Evolutionary conservation across 2,329 filamentous ascomycete genomes (phyloP).

Genomic region (Lachnellula suecica): DNA sequence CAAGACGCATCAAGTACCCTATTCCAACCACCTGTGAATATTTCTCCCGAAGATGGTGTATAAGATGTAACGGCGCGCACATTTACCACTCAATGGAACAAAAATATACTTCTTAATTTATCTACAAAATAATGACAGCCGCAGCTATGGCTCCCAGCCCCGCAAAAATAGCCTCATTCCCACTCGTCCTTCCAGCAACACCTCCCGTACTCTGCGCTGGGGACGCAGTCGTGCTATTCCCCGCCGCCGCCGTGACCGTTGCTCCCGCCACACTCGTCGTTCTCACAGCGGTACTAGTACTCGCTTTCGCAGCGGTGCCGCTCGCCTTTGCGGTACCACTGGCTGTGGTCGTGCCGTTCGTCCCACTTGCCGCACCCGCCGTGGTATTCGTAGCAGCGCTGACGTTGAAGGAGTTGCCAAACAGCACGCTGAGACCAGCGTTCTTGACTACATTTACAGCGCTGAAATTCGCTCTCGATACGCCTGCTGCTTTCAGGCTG

Average conservation of each 20-base stretch:
- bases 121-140: slow-evolving; percentile 16
- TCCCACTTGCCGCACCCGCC: not conserved
- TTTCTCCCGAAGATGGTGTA: no score
- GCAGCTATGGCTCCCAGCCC: slow-evolving; percentile 18
- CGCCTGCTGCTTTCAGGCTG: slow-evolving; percentile 7
- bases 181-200: not conserved
- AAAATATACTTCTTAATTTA: not conserved
- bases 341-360: not conserved
- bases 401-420: slow-evolving; percentile 27
- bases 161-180: slow-evolving; percentile 13
- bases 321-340: not conserved
- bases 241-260: not conserved
- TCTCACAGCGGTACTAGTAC: not conserved
- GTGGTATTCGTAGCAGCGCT: slow-evolving; percentile 13
- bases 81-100: no score
- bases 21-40: not conserved
- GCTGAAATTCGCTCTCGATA: slow-evolving; percentile 18
- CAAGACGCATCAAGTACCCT: no score
- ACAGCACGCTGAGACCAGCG: slow-evolving; percentile 16
- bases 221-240: not conserved
- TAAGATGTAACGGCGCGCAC: no score
- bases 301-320: not conserved
- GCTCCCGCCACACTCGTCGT: not conserved
- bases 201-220: not conserved
- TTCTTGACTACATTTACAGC: slow-evolving; percentile 16